Conservation (phyloP, 1,284 basidiomycete species). For the Megacollybia platyphylla region DNA sequence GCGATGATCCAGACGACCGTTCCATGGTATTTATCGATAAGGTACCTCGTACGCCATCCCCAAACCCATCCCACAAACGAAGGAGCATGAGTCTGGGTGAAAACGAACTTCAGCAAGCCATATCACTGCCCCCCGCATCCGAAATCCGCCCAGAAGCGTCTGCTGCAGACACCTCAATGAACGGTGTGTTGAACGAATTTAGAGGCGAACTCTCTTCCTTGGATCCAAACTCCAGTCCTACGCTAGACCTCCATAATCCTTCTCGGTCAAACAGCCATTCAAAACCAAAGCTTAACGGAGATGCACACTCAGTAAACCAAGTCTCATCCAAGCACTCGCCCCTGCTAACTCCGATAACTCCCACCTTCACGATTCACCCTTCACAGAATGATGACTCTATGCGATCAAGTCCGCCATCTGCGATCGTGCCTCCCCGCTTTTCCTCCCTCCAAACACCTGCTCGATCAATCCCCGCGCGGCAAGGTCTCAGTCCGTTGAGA, state of each 20-base stretch:
- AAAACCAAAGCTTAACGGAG: conserved; percentile 11
- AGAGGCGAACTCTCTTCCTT: conserved; percentile 54
- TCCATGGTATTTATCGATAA: conserved; percentile 45
- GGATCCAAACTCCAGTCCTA: conserved; percentile 36
- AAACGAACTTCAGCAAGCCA: conserved; percentile 40
- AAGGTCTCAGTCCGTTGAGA: conserved; percentile 27
- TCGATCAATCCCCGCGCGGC: conserved; percentile 20
- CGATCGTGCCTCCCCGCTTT: conserved; percentile 42
- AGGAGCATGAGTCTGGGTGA: conserved; percentile 69
- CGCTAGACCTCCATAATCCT: conserved; percentile 52
- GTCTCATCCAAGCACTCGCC: conserved; percentile 2
- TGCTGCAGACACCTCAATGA: conserved; percentile 28
- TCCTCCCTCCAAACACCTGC: conserved; percentile 39
- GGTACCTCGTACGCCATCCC: conserved; percentile 12
- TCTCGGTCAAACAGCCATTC: conserved; percentile 23
- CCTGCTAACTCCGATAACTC: conserved; percentile 11
- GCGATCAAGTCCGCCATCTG: conserved; percentile 14
- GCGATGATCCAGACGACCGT: conserved; percentile 32
- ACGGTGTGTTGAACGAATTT: conserved; percentile 56
- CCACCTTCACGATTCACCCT: conserved; percentile 21
- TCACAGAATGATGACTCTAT: conserved; percentile 14
- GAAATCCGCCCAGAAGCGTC: conserved; percentile 10
- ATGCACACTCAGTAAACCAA: conserved; percentile 4
- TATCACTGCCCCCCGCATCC: conserved; percentile 20
- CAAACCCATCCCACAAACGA: conserved; percentile 27